These are phyloP conservation scores for Fermentozyma sake DNA, from an alignment of 1,139 yeast species.

Conservation along the genomic window DNA sequence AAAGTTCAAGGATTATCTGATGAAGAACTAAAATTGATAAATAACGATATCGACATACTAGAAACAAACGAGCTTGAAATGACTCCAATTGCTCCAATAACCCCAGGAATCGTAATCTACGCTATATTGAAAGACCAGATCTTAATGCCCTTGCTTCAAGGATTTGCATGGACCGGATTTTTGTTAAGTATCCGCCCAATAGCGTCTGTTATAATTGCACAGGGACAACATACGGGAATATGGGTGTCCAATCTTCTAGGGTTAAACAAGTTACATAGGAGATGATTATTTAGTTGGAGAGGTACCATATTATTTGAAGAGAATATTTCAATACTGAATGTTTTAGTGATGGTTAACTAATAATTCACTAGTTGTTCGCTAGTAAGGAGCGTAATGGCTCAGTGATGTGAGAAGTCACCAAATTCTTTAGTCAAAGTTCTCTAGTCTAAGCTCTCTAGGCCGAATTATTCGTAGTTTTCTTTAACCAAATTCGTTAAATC, in stretches of 20 bases:
- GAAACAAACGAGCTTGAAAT: slow-evolving; percentile 15
- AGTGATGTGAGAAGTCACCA: too few species aligned
- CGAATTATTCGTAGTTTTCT: too few species aligned
- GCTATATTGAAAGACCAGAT: slow-evolving; percentile 62
- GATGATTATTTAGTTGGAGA: too few species aligned
- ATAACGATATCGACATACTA: slow-evolving; percentile 19
- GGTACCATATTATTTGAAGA: too few species aligned
- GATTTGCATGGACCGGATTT: slow-evolving; percentile 37
- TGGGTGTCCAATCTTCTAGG: slow-evolving; percentile 25
- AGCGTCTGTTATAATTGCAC: slow-evolving; percentile 19
- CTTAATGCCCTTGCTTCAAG: slow-evolving; percentile 59
- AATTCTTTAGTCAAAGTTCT: too few species aligned
- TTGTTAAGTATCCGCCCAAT: slow-evolving; percentile 30
- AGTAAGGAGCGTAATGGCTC: too few species aligned
- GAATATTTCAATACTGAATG: too few species aligned
- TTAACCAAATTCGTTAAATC: too few species aligned
- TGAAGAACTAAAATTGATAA: slow-evolving; percentile 20
- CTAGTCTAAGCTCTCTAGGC: too few species aligned
- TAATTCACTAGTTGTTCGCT: too few species aligned
- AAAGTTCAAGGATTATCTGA: slow-evolving; percentile 14
- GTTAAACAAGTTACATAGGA: slow-evolving; percentile 10
- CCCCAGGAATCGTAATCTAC: slow-evolving; percentile 46
- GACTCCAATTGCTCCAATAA: slow-evolving; percentile 32
- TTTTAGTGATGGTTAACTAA: too few species aligned
- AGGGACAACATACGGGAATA: slow-evolving; percentile 31